A percentile compares a stretch with the other conserved stretches of the same genome.
These are phyloP conservation scores for Dictyostelium discoideum DNA, from an alignment of 78 protist species.

Conservation along the genomic window DNA sequence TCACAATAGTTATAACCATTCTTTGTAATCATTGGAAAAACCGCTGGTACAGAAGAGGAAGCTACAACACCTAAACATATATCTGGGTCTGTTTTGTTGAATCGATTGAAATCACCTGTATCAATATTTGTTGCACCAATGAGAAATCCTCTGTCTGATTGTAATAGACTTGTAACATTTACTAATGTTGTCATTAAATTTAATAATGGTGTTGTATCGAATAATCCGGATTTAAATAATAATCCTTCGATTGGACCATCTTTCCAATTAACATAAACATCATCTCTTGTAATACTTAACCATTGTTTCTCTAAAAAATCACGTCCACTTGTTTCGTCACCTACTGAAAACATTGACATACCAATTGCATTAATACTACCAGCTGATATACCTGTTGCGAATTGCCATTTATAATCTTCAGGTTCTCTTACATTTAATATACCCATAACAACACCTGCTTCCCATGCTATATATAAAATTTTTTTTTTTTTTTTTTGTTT, in stretches of 20 bases:
- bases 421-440: neutral
- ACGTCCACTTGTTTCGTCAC: constrained; percentile 3
- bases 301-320: constrained; percentile 33
- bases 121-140: constrained; percentile 61
- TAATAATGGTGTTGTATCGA: constrained; percentile 10
- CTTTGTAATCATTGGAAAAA: constrained; percentile 41
- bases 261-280: constrained; percentile 30
- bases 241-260: constrained; percentile 54
- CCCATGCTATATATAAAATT: neutral
- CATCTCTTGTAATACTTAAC: neutral
- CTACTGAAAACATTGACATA: constrained; percentile 44
- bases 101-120: constrained; percentile 28
- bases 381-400: constrained; percentile 58
- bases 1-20: constrained; percentile 28
- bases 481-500: too few relatives aligned
- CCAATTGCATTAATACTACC: constrained; percentile 73
- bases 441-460: neutral
- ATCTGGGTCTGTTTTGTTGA: constrained; percentile 15
- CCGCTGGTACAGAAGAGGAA: constrained; percentile 9
- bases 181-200: neutral
- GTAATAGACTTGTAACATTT: neutral
- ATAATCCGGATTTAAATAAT: constrained; percentile 18
- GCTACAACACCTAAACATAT: constrained; percentile 22
- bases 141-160: constrained; percentile 6
- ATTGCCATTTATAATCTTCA: constrained; percentile 20